Percentiles rank a stretch among this genome's conserved stretches.
Conservation (phyloP, 208 protist genomes). For the Acanthamoeba healyi region DNA sequence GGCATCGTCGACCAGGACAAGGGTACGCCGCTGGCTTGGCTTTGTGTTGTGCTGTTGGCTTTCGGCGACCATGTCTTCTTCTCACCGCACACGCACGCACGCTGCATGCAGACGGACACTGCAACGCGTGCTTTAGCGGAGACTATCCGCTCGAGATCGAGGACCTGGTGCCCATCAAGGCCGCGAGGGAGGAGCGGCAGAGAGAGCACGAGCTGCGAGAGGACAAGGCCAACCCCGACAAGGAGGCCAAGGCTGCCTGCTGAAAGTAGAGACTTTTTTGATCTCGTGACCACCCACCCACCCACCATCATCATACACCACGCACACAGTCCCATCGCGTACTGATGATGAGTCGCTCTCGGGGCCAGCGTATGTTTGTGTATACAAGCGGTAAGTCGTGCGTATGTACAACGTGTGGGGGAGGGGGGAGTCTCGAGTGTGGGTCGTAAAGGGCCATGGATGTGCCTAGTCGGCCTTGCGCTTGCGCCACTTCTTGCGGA, state of each 20-base stretch:
- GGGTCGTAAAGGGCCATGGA: too few species aligned
- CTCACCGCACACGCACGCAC: neutral
- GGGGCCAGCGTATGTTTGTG: too few species aligned
- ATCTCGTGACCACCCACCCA: too few species aligned
- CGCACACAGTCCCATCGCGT: too few species aligned
- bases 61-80: too few species aligned
- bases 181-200: neutral
- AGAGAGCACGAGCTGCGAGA: neutral
- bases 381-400: too few species aligned
- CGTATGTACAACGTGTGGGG: too few species aligned
- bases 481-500: slow-evolving; percentile 51
- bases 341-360: neutral
- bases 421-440: neutral
- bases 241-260: too few species aligned
- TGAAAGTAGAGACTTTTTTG: too few species aligned
- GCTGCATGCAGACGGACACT: slow-evolving; percentile 53
- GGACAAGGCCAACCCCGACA: neutral
- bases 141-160: slow-evolving; percentile 79
- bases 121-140: slow-evolving; percentile 81
- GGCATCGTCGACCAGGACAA: neutral
- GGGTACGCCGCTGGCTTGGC: too few species aligned
- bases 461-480: slow-evolving; percentile 12
- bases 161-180: slow-evolving; percentile 30
- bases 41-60: too few species aligned
- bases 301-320: too few species aligned